Conservation (phyloP, 306 rosid species). For the Corylus avellana region DNA sequence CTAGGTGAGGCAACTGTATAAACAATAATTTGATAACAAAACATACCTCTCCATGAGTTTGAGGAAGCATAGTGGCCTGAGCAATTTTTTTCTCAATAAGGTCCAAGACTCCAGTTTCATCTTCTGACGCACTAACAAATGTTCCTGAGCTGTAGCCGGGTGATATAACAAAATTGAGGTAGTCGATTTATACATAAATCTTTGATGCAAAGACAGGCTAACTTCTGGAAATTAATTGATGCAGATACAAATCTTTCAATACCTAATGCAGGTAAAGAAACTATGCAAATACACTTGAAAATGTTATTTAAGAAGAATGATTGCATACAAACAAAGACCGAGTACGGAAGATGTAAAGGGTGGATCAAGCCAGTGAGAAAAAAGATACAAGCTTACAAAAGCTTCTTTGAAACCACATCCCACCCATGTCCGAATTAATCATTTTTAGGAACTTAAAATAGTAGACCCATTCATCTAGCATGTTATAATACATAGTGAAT, state of each 20-base stretch:
- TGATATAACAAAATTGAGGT: neutral
- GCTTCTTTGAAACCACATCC: neutral
- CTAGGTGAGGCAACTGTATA: neutral
- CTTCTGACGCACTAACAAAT: slow-evolving; percentile 57
- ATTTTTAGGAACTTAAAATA: neutral
- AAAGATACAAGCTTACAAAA: neutral
- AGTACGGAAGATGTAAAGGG: neutral
- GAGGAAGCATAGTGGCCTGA: slow-evolving; percentile 56
- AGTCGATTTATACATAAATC: neutral
- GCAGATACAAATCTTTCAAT: no score
- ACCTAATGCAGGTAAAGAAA: neutral
- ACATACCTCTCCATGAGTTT: slow-evolving; percentile 54
- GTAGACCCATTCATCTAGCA: neutral
- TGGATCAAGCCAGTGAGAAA: neutral
- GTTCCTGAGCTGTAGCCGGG: slow-evolving; percentile 53
- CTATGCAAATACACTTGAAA: neutral
- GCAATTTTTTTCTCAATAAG: slow-evolving; percentile 61
- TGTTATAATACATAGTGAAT: neutral
- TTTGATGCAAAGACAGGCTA: neutral
- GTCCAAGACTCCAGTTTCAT: slow-evolving; percentile 45
- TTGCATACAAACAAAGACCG: neutral
- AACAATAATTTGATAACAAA: neutral
- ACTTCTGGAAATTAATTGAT: neutral
- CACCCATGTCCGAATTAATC: neutral
- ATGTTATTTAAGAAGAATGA: neutral